phyloP scores from a whole-genome alignment of 768 basidiomycete species.

The Artomyces pyxidatus region DNA sequence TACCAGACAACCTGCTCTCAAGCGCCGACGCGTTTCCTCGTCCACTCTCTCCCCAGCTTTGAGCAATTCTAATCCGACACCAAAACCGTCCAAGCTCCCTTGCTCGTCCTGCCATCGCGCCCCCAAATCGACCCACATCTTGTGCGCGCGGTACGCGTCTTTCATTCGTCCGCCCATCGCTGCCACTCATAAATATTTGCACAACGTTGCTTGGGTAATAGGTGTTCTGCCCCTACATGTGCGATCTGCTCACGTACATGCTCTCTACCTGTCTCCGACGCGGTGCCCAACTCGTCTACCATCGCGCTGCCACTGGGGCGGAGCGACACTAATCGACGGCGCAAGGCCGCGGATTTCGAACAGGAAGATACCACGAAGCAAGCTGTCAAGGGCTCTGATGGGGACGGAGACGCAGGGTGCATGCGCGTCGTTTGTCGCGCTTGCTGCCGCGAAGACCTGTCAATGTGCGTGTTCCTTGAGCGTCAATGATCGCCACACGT shows the following conservation, averaged over 20 bases:
- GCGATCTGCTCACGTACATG: conserved; percentile 40
- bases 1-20: too few species aligned
- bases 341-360: conserved; percentile 8
- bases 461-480: conserved; percentile 26
- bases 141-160: conserved; percentile 7
- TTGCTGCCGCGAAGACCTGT: conserved; percentile 36
- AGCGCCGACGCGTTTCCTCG: too few species aligned
- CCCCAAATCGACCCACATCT: background rate
- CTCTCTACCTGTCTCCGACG: conserved; percentile 29
- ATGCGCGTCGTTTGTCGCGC: conserved; percentile 34
- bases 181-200: background rate
- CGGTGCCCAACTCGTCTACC: conserved; percentile 18
- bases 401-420: conserved; percentile 25
- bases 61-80: too few species aligned
- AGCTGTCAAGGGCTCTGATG: background rate
- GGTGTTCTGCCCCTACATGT: conserved; percentile 35
- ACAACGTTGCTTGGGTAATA: conserved; percentile 10
- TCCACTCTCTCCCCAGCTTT: too few species aligned
- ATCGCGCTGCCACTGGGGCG: conserved; percentile 25
- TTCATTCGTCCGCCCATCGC: background rate
- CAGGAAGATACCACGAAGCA: too few species aligned
- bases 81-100: background rate
- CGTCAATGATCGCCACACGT: background rate
- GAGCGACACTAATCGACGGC: conserved; percentile 8
- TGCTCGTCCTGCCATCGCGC: background rate